phyloP scores from a whole-genome alignment of 2,329 filamentous ascomycete genomes.

The Ascochyta viciae-villosae region DNA sequence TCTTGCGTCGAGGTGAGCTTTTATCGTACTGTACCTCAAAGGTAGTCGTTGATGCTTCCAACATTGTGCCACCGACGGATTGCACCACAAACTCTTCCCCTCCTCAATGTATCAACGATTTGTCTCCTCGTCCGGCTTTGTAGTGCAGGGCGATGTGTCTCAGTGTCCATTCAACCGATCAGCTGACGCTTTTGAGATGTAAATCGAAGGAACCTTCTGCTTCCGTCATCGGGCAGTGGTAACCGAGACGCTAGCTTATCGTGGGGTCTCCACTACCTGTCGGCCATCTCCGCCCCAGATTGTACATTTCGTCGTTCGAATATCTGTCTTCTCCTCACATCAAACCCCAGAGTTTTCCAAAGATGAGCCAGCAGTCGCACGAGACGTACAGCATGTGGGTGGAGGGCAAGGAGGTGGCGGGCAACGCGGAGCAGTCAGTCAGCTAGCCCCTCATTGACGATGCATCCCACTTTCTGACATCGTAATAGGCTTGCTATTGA shows the following conservation, averaged over 20 bases:
- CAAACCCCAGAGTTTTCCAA: neutral
- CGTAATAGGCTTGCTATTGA: constrained; percentile 58
- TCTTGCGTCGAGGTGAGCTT: no score
- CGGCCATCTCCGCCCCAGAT: constrained; percentile 27
- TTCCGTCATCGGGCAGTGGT: constrained; percentile 14
- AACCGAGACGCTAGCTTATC: constrained; percentile 29
- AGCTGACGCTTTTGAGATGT: neutral
- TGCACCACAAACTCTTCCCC: no score
- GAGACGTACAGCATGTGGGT: constrained; percentile 51
- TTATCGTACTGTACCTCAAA: no score
- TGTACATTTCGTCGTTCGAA: constrained; percentile 5
- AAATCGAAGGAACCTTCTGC: neutral
- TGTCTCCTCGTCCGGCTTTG: no score
- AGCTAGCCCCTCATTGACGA: constrained; percentile 23
- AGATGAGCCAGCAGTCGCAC: constrained; percentile 16
- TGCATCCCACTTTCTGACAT: constrained; percentile 17
- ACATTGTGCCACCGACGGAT: no score
- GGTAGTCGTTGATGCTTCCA: no score
- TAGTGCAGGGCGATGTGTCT: neutral
- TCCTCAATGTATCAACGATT: no score
- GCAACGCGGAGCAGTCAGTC: constrained; percentile 57
- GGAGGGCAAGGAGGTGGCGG: constrained; percentile 51
- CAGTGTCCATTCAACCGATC: neutral
- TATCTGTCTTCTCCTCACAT: neutral
- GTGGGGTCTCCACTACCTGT: constrained; percentile 24